Evolutionary conservation across 371 early-diverging fungal species (phyloP).

Genomic region (Mucor velutinosus): DNA sequence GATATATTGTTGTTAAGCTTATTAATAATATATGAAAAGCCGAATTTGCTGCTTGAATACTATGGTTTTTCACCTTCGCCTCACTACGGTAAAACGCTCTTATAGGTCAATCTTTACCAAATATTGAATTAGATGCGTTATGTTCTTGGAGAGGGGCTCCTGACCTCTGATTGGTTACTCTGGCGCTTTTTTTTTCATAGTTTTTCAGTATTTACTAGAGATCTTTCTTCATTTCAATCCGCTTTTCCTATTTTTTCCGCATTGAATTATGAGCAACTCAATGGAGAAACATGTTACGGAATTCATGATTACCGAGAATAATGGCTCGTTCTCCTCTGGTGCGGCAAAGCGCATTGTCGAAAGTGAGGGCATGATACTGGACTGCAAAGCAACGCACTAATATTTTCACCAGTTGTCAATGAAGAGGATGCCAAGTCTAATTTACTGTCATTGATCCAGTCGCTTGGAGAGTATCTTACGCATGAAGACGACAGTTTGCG

Average conservation of each 20-base stretch:
- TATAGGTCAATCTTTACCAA: too few species aligned
- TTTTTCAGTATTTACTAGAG: too few species aligned
- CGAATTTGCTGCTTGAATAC: too few species aligned
- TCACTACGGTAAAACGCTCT: too few species aligned
- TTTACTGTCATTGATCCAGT: conserved; percentile 10
- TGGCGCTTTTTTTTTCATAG: too few species aligned
- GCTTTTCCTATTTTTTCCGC: conserved; percentile 1
- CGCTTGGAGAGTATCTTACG: conserved; percentile 1
- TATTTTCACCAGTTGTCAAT: neutral
- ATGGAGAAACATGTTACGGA: conserved; percentile 10
- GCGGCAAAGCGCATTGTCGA: neutral
- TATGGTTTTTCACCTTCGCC: too few species aligned
- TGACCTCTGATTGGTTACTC: too few species aligned
- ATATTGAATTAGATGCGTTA: too few species aligned
- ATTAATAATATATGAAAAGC: too few species aligned
- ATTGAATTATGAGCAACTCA: conserved; percentile 5
- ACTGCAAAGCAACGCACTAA: neutral
- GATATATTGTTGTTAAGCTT: too few species aligned
- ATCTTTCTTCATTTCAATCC: neutral
- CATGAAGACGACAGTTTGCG: conserved; percentile 12
- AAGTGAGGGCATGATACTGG: neutral
- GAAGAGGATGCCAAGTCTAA: conserved; percentile 1
- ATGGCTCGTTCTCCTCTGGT: neutral
- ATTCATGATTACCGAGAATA: conserved; percentile 11
- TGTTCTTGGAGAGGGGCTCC: too few species aligned